Evolutionary conservation across 768 basidiomycete genomes (phyloP).

Genomic region (Xanthoconium stramineum): DNA sequence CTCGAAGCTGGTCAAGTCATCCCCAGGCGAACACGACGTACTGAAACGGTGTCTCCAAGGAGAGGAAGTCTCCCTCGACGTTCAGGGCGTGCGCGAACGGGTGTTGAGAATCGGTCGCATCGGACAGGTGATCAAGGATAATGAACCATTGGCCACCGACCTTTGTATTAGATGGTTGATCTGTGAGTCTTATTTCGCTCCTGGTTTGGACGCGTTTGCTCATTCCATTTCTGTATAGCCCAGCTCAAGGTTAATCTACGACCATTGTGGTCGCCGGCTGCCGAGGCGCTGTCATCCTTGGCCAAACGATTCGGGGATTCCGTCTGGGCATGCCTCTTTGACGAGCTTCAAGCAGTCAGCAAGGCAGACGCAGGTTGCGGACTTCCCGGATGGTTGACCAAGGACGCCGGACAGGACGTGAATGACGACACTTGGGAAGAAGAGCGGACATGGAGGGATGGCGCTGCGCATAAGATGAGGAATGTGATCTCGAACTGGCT

Average conservation of each 20-base stretch:
- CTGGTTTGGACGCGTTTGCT: background rate
- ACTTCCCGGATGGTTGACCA: constrained; percentile 28
- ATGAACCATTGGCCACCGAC: constrained; percentile 52
- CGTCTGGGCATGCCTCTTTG: constrained; percentile 71
- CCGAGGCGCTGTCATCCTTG: constrained; percentile 55
- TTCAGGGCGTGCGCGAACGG: constrained; percentile 81
- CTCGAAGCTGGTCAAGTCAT: constrained; percentile 45
- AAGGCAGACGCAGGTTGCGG: background rate
- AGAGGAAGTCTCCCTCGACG: constrained; percentile 76
- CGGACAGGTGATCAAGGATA: constrained; percentile 55
- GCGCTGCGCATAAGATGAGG: constrained; percentile 61
- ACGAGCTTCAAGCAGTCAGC: constrained; percentile 47
- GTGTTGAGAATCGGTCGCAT: constrained; percentile 75
- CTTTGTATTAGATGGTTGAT: constrained; percentile 70
- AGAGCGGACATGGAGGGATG: constrained; percentile 75
- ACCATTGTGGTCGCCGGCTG: constrained; percentile 85
- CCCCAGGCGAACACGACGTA: constrained; percentile 47
- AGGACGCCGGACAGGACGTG: constrained; percentile 15
- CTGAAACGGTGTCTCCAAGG: constrained; percentile 69
- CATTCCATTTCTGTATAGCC: constrained; percentile 38
- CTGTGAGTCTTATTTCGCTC: constrained; percentile 40
- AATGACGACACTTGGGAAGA: constrained; percentile 50
- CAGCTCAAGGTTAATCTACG: constrained; percentile 93
- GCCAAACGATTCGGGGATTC: constrained; percentile 59
- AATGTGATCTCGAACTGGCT: constrained; percentile 49